phyloP scores from a whole-genome alignment of 23 red algal species.

The Gracilaria vermiculophylla region DNA sequence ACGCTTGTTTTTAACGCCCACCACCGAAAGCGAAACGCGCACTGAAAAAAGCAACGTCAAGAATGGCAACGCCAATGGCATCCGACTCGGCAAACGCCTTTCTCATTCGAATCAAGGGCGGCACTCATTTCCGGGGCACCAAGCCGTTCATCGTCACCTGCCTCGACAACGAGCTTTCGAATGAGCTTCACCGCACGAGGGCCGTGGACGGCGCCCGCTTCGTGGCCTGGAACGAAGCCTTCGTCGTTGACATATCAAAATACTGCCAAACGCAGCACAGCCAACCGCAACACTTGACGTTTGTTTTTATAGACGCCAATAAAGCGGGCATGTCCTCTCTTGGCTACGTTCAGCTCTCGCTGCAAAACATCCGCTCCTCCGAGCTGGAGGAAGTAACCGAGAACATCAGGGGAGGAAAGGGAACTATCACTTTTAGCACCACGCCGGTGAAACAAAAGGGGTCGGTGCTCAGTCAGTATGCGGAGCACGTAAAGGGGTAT shows the following conservation, averaged over 20 bases:
- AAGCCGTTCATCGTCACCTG: background rate
- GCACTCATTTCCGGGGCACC: background rate
- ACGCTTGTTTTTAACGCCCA: background rate
- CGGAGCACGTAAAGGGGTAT: background rate
- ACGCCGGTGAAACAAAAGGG: background rate
- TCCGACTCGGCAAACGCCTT: background rate
- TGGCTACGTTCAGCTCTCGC: background rate
- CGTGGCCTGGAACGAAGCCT: conserved; percentile 12
- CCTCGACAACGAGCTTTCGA: background rate
- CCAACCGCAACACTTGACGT: background rate
- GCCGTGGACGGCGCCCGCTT: background rate
- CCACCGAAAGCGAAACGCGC: no score
- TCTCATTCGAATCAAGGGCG: background rate
- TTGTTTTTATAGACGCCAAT: background rate
- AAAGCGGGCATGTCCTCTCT: background rate
- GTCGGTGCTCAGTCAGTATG: background rate
- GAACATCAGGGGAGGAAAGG: background rate
- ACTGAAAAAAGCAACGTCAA: no score
- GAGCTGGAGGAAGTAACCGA: background rate
- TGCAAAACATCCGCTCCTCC: background rate
- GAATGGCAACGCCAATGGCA: background rate
- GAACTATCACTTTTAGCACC: conserved; percentile 1
- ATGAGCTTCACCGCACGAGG: background rate
- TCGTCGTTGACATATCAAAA: background rate
- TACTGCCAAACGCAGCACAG: background rate